A percentile compares a stretch with the other conserved stretches of the same genome.
These are phyloP conservation scores for Trypanosomatidae sp. DNA, from an alignment of 208 protist species.

Conservation along the genomic window DNA sequence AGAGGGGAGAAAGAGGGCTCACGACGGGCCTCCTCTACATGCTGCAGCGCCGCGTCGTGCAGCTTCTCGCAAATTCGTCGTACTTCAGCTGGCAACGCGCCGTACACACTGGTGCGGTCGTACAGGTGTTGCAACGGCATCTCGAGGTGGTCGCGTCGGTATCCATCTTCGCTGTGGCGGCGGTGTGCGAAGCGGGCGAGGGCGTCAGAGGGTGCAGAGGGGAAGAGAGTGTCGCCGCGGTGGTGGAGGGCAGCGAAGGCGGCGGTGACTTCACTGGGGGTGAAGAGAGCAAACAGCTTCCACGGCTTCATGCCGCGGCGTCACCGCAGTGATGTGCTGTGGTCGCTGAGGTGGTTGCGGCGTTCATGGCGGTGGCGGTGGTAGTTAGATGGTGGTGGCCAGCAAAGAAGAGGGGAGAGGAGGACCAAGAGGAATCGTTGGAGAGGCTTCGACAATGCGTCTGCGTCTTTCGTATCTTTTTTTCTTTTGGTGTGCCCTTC, in stretches of 20 bases:
- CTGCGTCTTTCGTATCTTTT: too few species aligned
- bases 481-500: too few species aligned
- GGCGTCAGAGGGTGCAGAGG: not conserved
- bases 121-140: conserved; percentile 24
- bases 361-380: too few species aligned
- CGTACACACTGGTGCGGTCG: conserved; percentile 5
- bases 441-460: too few species aligned
- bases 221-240: not conserved
- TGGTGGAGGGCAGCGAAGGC: conserved; percentile 44
- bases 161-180: conserved; percentile 4
- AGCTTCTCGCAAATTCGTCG: conserved; percentile 34
- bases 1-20: conserved; percentile 8
- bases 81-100: conserved; percentile 33
- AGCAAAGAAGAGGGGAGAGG: too few species aligned
- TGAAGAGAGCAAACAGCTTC: conserved; percentile 26
- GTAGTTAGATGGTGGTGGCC: too few species aligned
- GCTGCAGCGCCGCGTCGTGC: conserved; percentile 28
- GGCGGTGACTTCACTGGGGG: conserved; percentile 23
- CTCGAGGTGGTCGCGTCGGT: conserved; percentile 31
- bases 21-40: conserved; percentile 23
- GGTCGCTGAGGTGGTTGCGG: too few species aligned
- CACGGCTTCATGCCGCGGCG: conserved; percentile 18
- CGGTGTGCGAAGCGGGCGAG: conserved; percentile 16
- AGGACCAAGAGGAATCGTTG: too few species aligned
- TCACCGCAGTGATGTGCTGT: not conserved